A percentile compares a stretch with the other conserved stretches of the same genome.
Conservation (phyloP, 257 asterid genomes). For the Catharanthus roseus region DNA sequence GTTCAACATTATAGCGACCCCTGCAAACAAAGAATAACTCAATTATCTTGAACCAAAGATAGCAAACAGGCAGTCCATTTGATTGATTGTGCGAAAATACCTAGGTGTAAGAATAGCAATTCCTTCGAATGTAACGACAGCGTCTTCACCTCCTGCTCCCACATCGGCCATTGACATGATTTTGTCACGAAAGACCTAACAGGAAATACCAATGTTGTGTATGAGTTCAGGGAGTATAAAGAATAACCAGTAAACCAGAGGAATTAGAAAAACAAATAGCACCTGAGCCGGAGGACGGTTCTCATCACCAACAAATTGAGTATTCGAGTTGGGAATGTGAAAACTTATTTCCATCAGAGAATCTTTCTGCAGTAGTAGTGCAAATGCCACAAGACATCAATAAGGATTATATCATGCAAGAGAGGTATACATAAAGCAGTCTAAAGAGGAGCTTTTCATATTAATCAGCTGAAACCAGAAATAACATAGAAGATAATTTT, state of each 20-base stretch:
- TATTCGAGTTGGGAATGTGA: constrained; percentile 86
- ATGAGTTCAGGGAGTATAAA: neutral
- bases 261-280: neutral
- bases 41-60: constrained; percentile 19
- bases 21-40: constrained; percentile 31
- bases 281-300: constrained; percentile 87
- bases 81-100: constrained; percentile 26
- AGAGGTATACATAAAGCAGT: neutral
- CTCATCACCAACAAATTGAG: constrained; percentile 93
- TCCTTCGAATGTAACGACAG: constrained; percentile 88
- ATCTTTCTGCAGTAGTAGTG: constrained; percentile 64
- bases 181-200: constrained; percentile 79
- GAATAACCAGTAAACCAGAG: neutral
- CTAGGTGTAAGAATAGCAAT: constrained; percentile 94
- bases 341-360: constrained; percentile 96
- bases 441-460: neutral
- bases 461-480: neutral
- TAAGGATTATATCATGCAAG: neutral
- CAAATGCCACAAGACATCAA: neutral
- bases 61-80: constrained; percentile 1
- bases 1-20: constrained; percentile 91
- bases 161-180: constrained; percentile 93
- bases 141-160: constrained; percentile 90
- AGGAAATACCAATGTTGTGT: neutral
- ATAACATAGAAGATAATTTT: constrained; percentile 1